These are phyloP conservation scores for Conticribra guillardii DNA, from an alignment of 108 stramenopile species.

Conservation along the genomic window DNA sequence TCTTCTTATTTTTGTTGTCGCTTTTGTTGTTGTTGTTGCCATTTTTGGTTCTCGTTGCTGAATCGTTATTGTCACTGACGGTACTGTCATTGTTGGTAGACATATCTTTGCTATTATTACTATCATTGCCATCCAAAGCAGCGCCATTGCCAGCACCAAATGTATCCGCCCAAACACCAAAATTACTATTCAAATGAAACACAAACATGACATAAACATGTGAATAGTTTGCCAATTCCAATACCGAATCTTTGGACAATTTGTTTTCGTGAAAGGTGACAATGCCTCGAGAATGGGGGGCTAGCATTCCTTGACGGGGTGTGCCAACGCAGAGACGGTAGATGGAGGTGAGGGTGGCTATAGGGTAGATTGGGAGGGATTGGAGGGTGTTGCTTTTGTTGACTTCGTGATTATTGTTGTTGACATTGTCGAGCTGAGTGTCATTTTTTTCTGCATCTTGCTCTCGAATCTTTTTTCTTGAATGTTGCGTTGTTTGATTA, in stretches of 20 bases:
- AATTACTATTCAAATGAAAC: slow-evolving; percentile 96
- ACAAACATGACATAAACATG: slow-evolving; percentile 96
- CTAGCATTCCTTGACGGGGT: slow-evolving; percentile 88
- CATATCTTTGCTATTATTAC: no score
- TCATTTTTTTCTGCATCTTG: neutral
- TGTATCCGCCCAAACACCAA: slow-evolving; percentile 27
- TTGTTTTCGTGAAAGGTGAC: slow-evolving; percentile 56
- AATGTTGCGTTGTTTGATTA: no score
- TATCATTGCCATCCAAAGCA: neutral
- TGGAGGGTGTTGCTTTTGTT: neutral
- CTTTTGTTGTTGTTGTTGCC: slow-evolving; percentile 1
- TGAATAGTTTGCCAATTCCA: slow-evolving; percentile 78
- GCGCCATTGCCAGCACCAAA: slow-evolving; percentile 38
- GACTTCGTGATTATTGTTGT: neutral
- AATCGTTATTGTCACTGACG: slow-evolving; percentile 6
- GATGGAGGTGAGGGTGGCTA: slow-evolving; percentile 75
- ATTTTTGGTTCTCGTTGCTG: slow-evolving; percentile 12
- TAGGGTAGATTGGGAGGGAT: slow-evolving; percentile 46
- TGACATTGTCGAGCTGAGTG: neutral
- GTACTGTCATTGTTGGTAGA: neutral
- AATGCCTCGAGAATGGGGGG: slow-evolving; percentile 72
- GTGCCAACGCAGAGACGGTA: slow-evolving; percentile 91
- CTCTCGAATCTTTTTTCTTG: neutral
- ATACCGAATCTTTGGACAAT: slow-evolving; percentile 57
- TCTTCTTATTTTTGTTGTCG: slow-evolving; percentile 24